These are phyloP conservation scores for Diddensiella santjacobensis DNA, from an alignment of 805 yeast genomes.

Conservation along the genomic window DNA sequence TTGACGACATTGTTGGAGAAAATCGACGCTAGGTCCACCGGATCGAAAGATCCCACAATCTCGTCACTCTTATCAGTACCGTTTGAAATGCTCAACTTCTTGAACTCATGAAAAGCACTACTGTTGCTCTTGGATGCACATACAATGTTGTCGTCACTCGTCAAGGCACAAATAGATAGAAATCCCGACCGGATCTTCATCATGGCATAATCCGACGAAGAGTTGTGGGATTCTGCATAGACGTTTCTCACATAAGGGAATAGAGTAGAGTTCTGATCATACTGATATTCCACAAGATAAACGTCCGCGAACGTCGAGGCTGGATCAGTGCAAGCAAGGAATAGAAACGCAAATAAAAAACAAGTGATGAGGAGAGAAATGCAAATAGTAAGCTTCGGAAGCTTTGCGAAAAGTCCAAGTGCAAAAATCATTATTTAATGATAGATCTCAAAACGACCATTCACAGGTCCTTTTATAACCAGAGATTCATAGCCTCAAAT, in stretches of 20 bases:
- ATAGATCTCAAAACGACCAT: too few species aligned
- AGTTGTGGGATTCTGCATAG: conserved; percentile 1
- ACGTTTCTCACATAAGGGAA: background rate
- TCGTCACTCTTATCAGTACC: background rate
- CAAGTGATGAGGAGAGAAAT: conserved; percentile 7
- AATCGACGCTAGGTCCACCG: conserved; percentile 16
- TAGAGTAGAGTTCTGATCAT: conserved; percentile 14
- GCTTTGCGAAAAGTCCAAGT: background rate
- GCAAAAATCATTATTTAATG: background rate
- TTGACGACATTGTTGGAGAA: conserved; percentile 21
- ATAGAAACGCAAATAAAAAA: conserved; percentile 17
- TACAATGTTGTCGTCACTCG: background rate
- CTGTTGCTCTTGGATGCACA: conserved; percentile 13
- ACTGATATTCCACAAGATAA: conserved; percentile 20
- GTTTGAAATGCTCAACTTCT: background rate
- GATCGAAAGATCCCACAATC: conserved; percentile 10
- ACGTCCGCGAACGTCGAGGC: conserved; percentile 17
- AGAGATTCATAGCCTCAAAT: background rate
- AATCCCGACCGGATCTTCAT: conserved; percentile 20
- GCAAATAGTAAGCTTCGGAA: conserved; percentile 2
- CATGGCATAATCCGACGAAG: conserved; percentile 4
- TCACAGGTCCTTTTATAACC: too few species aligned
- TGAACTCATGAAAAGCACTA: conserved; percentile 3
- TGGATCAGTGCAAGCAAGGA: conserved; percentile 16
- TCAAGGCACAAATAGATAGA: conserved; percentile 18